Percentiles rank a stretch among this genome's conserved stretches.
Conservation (phyloP, 257 asterid species). For the Solanum pennellii region DNA sequence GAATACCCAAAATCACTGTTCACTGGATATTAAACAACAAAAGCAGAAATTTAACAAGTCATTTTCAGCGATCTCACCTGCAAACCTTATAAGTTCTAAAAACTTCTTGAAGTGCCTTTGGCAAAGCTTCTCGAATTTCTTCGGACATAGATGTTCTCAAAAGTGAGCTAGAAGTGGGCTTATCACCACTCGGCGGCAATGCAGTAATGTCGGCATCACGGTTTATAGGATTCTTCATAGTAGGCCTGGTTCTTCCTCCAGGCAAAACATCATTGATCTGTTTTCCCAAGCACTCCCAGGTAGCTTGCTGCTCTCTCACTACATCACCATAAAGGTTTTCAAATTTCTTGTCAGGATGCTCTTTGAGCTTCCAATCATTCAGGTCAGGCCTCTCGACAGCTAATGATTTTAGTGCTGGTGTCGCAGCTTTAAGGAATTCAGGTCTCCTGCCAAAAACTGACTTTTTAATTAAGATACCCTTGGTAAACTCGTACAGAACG, state of each 20-base stretch:
- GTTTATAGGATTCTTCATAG: conserved; percentile 12
- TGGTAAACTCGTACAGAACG: conserved; percentile 55
- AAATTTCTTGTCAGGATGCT: conserved; percentile 48
- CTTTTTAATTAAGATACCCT: conserved; percentile 23
- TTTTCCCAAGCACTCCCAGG: conserved; percentile 39
- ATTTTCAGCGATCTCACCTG: conserved; percentile 42
- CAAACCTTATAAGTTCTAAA: conserved; percentile 60
- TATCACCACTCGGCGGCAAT: neutral
- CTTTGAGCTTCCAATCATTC: conserved; percentile 74
- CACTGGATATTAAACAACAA: neutral
- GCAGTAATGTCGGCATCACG: neutral
- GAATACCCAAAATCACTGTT: neutral
- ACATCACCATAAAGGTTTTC: conserved; percentile 35
- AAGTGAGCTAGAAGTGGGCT: conserved; percentile 5
- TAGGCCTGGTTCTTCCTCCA: conserved; percentile 15
- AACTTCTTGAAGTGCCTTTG: conserved; percentile 48
- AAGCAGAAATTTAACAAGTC: neutral
- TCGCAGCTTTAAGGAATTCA: conserved; percentile 19
- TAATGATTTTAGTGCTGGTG: conserved; percentile 36
- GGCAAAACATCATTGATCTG: conserved; percentile 7
- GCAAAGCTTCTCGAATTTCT: conserved; percentile 52
- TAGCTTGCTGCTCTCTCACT: conserved; percentile 40
- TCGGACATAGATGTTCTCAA: conserved; percentile 39
- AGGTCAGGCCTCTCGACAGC: conserved; percentile 42
- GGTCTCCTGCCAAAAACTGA: conserved; percentile 13